A percentile compares a stretch with the other conserved stretches of the same genome.
These are phyloP conservation scores for Cladosporium sp. DNA, from an alignment of 2,329 filamentous ascomycete genomes.

Conservation along the genomic window DNA sequence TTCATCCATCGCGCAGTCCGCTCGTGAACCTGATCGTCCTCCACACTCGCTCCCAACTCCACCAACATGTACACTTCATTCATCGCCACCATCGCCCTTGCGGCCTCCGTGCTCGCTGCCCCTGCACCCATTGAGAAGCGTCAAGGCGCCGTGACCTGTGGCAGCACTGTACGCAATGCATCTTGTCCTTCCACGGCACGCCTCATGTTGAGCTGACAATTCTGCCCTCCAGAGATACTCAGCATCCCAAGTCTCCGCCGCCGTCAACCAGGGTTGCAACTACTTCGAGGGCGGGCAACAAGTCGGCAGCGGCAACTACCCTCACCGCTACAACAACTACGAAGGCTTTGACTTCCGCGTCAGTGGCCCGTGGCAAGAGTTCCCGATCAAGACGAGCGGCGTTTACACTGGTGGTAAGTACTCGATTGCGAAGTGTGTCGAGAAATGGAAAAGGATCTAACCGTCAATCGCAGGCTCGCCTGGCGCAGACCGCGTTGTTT, in stretches of 20 bases:
- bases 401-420: slow-evolving; percentile 57
- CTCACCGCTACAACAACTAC: slow-evolving; percentile 38
- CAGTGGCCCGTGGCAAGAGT: slow-evolving; percentile 63
- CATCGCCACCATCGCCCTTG: slow-evolving; percentile 35
- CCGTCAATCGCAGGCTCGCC: slow-evolving; percentile 51
- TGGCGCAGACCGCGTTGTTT: slow-evolving; percentile 67
- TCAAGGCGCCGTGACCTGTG: slow-evolving; percentile 56
- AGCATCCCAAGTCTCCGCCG: slow-evolving; percentile 51
- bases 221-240: slow-evolving; percentile 49
- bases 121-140: slow-evolving; percentile 39
- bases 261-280: slow-evolving; percentile 55
- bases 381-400: slow-evolving; percentile 55
- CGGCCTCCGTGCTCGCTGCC: slow-evolving; percentile 32
- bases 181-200: slow-evolving; percentile 5
- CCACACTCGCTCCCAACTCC: slow-evolving; percentile 14
- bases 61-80: slow-evolving; percentile 35
- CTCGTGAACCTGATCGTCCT: slow-evolving; percentile 7
- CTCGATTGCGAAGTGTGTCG: neutral
- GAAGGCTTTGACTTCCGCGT: slow-evolving; percentile 64
- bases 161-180: slow-evolving; percentile 38
- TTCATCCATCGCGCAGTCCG: slow-evolving; percentile 12
- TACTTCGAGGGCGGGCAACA: slow-evolving; percentile 45
- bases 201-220: neutral
- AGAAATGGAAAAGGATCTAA: neutral
- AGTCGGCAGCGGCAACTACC: slow-evolving; percentile 41